Percentiles rank a stretch among this genome's conserved stretches.
Evolutionary conservation across 345 rosid genomes (phyloP).

Genomic region (Lepidium africanum): DNA sequence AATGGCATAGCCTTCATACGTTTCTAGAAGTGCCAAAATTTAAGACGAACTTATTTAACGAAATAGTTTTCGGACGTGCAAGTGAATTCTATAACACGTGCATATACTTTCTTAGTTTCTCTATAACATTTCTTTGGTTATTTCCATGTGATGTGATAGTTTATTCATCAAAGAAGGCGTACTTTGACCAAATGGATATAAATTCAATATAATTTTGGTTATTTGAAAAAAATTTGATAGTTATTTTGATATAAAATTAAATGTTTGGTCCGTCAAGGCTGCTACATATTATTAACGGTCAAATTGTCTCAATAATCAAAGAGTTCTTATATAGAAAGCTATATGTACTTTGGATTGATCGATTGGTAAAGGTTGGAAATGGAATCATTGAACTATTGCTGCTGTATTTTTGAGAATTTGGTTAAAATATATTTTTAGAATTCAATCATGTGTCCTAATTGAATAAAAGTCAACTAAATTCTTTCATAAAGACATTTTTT

Average conservation of each 20-base stretch:
- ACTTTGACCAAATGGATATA: constrained; percentile 18
- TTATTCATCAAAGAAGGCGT: constrained; percentile 23
- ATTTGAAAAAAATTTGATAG: background rate
- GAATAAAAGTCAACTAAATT: too few species aligned
- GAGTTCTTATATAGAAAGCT: background rate
- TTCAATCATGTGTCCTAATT: too few species aligned
- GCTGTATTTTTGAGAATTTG: background rate
- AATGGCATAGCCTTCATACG: too few species aligned
- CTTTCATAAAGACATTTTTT: too few species aligned
- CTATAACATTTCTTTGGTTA: background rate
- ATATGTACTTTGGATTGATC: background rate
- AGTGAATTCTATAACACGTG: constrained; percentile 12
- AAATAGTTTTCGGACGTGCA: background rate
- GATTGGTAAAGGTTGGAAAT: background rate
- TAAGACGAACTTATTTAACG: background rate
- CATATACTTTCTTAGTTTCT: background rate
- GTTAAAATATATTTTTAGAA: too few species aligned
- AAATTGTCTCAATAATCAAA: constrained; percentile 12
- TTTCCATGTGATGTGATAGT: constrained; percentile 4
- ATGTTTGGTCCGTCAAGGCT: constrained; percentile 29
- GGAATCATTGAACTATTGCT: background rate
- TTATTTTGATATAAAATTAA: background rate
- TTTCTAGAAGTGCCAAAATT: too few species aligned
- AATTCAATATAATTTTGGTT: background rate
- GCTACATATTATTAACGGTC: constrained; percentile 19